Evolutionary conservation across 768 basidiomycete species (phyloP).

Genomic region (Galerina sulciceps): DNA sequence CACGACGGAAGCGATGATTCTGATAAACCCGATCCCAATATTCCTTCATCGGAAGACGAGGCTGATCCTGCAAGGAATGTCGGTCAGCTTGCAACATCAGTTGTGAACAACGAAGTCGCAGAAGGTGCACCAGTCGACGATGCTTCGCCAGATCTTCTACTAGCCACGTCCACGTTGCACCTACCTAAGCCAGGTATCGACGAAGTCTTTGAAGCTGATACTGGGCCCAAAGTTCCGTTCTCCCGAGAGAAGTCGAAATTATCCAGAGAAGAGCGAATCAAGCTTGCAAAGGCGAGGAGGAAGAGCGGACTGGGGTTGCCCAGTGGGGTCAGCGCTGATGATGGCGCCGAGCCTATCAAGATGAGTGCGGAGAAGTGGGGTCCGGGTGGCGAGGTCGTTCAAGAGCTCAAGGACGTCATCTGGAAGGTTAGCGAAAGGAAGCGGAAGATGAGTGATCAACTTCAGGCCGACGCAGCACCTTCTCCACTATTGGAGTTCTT

Average conservation of each 20-base stretch:
- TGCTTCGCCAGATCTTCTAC: conserved; percentile 57
- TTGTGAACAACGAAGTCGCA: conserved; percentile 31
- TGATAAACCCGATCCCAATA: conserved; percentile 50
- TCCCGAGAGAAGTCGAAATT: conserved; percentile 66
- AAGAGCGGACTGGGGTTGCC: conserved; percentile 41
- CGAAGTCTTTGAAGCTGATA: conserved; percentile 83
- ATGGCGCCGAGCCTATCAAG: conserved; percentile 12
- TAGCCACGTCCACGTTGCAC: conserved; percentile 52
- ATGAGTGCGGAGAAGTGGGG: conserved; percentile 59
- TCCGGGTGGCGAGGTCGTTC: conserved; percentile 78
- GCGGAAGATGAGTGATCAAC: conserved; percentile 46
- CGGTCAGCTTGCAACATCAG: conserved; percentile 18
- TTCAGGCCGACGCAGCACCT: neutral
- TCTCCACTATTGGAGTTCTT: conserved; percentile 9
- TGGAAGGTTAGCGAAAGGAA: conserved; percentile 82
- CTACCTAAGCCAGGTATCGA: conserved; percentile 73
- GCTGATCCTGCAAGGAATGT: conserved; percentile 23
- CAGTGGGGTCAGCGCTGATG: conserved; percentile 15
- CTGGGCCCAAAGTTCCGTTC: conserved; percentile 43
- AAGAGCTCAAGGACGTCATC: conserved; percentile 85
- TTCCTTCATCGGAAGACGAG: conserved; percentile 37
- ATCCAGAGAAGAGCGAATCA: conserved; percentile 77
- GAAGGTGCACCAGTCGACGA: conserved; percentile 47
- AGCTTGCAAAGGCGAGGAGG: conserved; percentile 55
- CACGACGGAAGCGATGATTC: conserved; percentile 60